A percentile compares a stretch with the other conserved stretches of the same genome.
Conservation (phyloP, 768 basidiomycete genomes). For the Phaffia tasmanica region DNA sequence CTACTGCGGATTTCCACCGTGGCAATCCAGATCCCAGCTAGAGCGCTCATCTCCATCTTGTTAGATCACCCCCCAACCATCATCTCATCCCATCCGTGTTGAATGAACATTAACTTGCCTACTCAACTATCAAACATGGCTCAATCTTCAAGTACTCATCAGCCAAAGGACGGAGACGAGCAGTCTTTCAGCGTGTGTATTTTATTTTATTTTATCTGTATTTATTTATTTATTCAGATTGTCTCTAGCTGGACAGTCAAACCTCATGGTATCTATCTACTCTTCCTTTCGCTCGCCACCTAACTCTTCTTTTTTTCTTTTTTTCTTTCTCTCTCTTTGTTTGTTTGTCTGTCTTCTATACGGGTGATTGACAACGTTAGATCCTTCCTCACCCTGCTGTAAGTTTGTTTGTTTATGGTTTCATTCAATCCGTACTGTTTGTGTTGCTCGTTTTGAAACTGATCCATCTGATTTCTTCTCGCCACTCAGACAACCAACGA, state of each 20-base stretch:
- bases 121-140: not conserved
- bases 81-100: too few species aligned
- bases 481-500: slow-evolving; percentile 22
- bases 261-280: not conserved
- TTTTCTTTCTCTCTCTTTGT: not conserved
- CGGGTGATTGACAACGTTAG: not conserved
- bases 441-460: not conserved
- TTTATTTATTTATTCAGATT: too few species aligned
- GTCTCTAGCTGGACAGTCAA: not conserved
- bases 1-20: too few species aligned
- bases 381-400: slow-evolving; percentile 26
- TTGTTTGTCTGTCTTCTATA: not conserved
- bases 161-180: slow-evolving; percentile 13
- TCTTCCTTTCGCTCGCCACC: not conserved
- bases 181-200: slow-evolving; percentile 19
- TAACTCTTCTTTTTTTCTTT: not conserved
- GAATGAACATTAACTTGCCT: too few species aligned
- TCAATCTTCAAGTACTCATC: slow-evolving; percentile 16
- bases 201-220: not conserved
- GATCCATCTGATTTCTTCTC: not conserved
- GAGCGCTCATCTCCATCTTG: too few species aligned
- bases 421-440: too few species aligned
- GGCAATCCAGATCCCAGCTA: too few species aligned
- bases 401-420: not conserved
- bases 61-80: too few species aligned